Conservation (phyloP, 78 protist species). For the Diacronema lutheri region DNA sequence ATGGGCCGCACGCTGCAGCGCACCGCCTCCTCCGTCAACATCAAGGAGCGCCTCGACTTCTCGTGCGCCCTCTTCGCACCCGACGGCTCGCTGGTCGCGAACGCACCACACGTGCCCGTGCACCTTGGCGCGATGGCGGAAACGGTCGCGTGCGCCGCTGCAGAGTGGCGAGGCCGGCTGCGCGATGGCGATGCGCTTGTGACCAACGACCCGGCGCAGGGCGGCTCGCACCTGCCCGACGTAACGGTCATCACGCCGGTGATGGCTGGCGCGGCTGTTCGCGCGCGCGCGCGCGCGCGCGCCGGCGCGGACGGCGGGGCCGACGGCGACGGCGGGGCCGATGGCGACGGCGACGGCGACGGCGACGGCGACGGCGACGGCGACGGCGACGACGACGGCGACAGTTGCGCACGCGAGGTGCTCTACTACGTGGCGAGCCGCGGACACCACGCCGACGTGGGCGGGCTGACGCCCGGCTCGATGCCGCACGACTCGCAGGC, state of each 20-base stretch:
- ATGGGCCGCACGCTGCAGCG: conserved; percentile 92
- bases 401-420: conserved; percentile 14
- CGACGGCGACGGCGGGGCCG: conserved; percentile 27
- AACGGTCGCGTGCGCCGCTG: conserved; percentile 73
- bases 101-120: conserved; percentile 97
- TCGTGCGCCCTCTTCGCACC: conserved; percentile 87
- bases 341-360: no score
- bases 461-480: conserved; percentile 84
- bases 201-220: conserved; percentile 88
- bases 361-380: no score
- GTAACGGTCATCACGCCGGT: conserved; percentile 94
- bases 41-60: conserved; percentile 91
- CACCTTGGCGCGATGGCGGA: conserved; percentile 86
- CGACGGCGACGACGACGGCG: neutral
- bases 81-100: conserved; percentile 58
- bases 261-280: neutral
- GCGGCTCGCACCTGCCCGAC: conserved; percentile 95
- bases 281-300: no score
- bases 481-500: conserved; percentile 48
- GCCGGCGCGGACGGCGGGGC: neutral
- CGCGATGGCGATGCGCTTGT: conserved; percentile 82
- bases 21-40: conserved; percentile 87
- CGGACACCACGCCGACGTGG: conserved; percentile 97
- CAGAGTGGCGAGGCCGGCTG: neutral
- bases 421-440: conserved; percentile 90